Base-by-base conservation (phyloP, 345 rosid genomes). In the Geranium rotundifolium region DNA sequence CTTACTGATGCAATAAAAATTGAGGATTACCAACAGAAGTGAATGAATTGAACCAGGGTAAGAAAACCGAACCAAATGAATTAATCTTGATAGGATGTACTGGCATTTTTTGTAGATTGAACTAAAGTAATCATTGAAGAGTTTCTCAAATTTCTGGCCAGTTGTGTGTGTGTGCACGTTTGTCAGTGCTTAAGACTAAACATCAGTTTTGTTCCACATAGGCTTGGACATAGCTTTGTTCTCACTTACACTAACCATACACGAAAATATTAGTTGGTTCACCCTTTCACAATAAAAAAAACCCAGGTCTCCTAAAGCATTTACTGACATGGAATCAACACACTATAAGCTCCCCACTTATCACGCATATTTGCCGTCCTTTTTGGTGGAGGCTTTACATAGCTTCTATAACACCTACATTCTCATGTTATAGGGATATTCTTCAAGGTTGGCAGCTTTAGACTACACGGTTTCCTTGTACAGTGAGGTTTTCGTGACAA, bases 391-490 rank as follows among this genome's bases (percentile, higher is more conserved):
- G 41, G 41, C 41, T 34, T 34, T 34, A 34, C 41, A 37, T 37
- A 6, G 27, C 27, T 23, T 23, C 27, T 23, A 8, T 34, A 34
- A 34, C 41, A 8, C 41, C 41, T 34, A 34, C 10, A 1, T 34
- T 34, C 10, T 34, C 41, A 54, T 65, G 57, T 71, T 49, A 50
- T 72, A 92, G 98, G 93, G 80, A 13, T 84, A 87, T 65, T 89
- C 96, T 57, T 89, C 98, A 4, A 85, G 96, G 80, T 71, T 92
- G 82, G 98, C 98, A 15, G 98, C 98, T 71, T 68, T 92, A 77
- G 98, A 92, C 75, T 92, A 92, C 72, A 80, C 73, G 0, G 95
- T 92, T 14, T 89, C 91, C 77, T 82, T 92, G 89, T 75, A 71
- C 57, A 92, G 98, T 62, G 95, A 92, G 76, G 90, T 87, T 29